These are phyloP conservation scores for Ophiocordyceps robertsii DNA, from an alignment of 2,329 filamentous ascomycete species.

Conservation along the genomic window DNA sequence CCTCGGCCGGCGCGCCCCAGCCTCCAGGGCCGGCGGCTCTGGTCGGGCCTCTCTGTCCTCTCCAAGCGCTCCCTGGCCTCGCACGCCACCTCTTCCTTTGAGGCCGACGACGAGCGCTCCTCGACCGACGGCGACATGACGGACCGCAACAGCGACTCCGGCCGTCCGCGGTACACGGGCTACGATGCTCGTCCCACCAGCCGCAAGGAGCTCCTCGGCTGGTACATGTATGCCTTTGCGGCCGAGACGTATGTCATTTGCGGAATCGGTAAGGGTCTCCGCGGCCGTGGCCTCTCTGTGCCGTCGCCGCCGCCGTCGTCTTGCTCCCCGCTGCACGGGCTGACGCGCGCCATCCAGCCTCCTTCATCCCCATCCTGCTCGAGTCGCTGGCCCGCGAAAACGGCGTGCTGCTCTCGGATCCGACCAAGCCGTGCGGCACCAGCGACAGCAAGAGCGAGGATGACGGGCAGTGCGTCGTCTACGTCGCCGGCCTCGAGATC, in stretches of 20 bases:
- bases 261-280: slow-evolving; percentile 43
- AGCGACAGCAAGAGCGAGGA: slow-evolving; percentile 41
- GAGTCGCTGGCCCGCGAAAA: slow-evolving; percentile 89
- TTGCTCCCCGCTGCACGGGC: background rate
- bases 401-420: slow-evolving; percentile 73
- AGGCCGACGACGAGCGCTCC: slow-evolving; percentile 58
- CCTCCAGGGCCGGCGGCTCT: slow-evolving; percentile 27
- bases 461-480: slow-evolving; percentile 65
- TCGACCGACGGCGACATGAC: slow-evolving; percentile 14
- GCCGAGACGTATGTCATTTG: slow-evolving; percentile 95
- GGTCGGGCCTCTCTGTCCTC: slow-evolving; percentile 33
- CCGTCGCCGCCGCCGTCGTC: no score
- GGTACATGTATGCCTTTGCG: slow-evolving; percentile 94
- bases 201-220: slow-evolving; percentile 74
- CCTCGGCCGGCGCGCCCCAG: slow-evolving; percentile 21
- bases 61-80: slow-evolving; percentile 46
- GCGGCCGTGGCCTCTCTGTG: no score
- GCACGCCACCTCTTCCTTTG: slow-evolving; percentile 45
- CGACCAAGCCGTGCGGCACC: slow-evolving; percentile 57
- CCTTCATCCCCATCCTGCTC: slow-evolving; percentile 89
- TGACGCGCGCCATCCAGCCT: slow-evolving; percentile 39
- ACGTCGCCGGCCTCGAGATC: slow-evolving; percentile 70
- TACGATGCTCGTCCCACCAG: slow-evolving; percentile 87
- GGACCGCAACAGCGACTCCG: background rate
- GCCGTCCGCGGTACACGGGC: slow-evolving; percentile 51